Conservation (phyloP, 129 eudicot species). For the Pulicaria dysenterica region DNA sequence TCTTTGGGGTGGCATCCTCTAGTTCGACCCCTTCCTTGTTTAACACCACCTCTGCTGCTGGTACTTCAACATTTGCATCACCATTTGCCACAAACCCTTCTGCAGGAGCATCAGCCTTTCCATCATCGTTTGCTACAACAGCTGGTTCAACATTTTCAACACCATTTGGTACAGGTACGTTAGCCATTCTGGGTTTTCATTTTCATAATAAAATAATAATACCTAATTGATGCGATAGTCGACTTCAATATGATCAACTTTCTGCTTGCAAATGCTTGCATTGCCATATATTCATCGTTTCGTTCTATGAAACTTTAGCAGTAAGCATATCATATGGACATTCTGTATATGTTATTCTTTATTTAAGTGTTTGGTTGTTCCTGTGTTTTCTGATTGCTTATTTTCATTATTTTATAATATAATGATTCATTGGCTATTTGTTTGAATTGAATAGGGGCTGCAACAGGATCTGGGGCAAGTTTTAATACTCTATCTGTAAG, state of each 20-base stretch:
- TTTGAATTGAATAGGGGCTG: conserved; percentile 63
- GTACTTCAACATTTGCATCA: conserved; percentile 51
- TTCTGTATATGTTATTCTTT: neutral
- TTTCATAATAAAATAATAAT: neutral
- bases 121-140: conserved; percentile 52
- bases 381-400: neutral
- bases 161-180: conserved; percentile 69
- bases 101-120: conserved; percentile 47
- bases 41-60: conserved; percentile 53
- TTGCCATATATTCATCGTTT: conserved; percentile 6
- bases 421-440: neutral
- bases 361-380: neutral
- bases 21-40: conserved; percentile 58
- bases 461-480: conserved; percentile 86
- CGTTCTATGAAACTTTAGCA: neutral
- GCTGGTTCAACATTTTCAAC: conserved; percentile 58
- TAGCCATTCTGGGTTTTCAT: neutral
- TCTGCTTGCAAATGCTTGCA: neutral
- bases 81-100: conserved; percentile 65
- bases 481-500: conserved; percentile 75
- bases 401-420: neutral
- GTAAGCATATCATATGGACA: neutral
- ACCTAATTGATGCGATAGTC: too few relatives aligned
- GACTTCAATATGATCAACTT: neutral
- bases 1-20: conserved; percentile 51